Evolutionary conservation across 257 asterid species (phyloP), one percentile per base, ranked within the genome.

Genomic region (Petunia axillaris): DNA sequence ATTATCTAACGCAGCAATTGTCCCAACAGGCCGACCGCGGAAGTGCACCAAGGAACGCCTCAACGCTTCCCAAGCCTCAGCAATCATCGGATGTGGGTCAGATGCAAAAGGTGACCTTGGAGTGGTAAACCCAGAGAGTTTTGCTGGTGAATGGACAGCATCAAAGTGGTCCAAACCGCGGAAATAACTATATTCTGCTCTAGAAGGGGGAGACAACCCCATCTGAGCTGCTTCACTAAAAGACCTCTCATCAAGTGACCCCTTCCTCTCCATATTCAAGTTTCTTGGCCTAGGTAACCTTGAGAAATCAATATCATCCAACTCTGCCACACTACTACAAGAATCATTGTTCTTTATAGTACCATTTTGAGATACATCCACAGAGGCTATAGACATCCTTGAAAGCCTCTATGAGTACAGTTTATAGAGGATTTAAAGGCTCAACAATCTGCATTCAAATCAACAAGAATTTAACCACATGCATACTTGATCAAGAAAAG

Each of bases 201-300:
- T 85, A 8, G 89, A 81, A 73, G 93, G 87, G 36, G 92, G 91
- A 71, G 97, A 89, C 8, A 81, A 68, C 54, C 83, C 87, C 74
- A 77, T 41, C 0, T 90, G 87, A 52, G 87, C 36, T 36, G 87
- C 36, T 36, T 90, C 93, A 57, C 83, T 84, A 8, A 92, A 84
- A 13, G 96, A 88, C 84, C 92, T 84, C 50, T 89, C 96, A 80
- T 89, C 94, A 8, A 87, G 81, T 6, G 97, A 92, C 76, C 87
- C 79, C 85, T 88, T 91, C 63, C 96, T 86, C 16, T 89, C 97
- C 64, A 88, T 86, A 81, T 89, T 91, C 87, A 89, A 79, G 65
- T 81, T 74, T 80, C 87, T 85, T 0, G 90, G 91, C 53, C 85
- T 79, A 40, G 84, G 84, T 62, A 88, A 79, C 83, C 83, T 92